Conservation (phyloP, 345 rosid species). For the Acer negundo region DNA sequence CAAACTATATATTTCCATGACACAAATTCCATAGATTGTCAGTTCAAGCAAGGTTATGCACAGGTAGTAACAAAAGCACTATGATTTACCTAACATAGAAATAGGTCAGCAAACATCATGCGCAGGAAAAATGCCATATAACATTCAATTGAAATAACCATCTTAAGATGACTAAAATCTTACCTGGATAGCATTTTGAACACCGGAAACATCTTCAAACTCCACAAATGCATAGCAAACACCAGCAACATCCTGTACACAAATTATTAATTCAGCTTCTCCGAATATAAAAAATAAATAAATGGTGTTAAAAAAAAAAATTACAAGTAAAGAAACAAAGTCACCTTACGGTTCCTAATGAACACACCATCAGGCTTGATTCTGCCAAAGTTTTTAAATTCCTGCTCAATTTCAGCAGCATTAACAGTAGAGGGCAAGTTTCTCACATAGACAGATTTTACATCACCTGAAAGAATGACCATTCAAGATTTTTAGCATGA, state of each 20-base stretch:
- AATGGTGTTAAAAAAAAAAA: neutral
- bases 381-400: slow-evolving; percentile 79
- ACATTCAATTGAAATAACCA: neutral
- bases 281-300: neutral
- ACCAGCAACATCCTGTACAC: slow-evolving; percentile 79
- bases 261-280: slow-evolving; percentile 24
- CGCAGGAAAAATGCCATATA: neutral
- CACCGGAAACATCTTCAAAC: slow-evolving; percentile 82
- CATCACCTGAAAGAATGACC: slow-evolving; percentile 58
- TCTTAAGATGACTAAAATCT: neutral
- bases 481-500: slow-evolving; percentile 31
- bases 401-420: slow-evolving; percentile 82
- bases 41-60: neutral
- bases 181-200: slow-evolving; percentile 93
- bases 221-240: slow-evolving; percentile 98
- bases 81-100: neutral
- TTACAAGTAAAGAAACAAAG: slow-evolving; percentile 2
- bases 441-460: slow-evolving; percentile 91
- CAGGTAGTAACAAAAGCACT: neutral
- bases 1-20: neutral
- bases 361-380: slow-evolving; percentile 91
- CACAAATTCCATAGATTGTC: neutral
- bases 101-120: neutral
- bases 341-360: slow-evolving; percentile 85
- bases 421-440: slow-evolving; percentile 85